A percentile compares a stretch with the other conserved stretches of the same genome.
These are phyloP conservation scores for Fusarium veterinarium DNA, from an alignment of 2,329 filamentous ascomycete species.

Conservation along the genomic window DNA sequence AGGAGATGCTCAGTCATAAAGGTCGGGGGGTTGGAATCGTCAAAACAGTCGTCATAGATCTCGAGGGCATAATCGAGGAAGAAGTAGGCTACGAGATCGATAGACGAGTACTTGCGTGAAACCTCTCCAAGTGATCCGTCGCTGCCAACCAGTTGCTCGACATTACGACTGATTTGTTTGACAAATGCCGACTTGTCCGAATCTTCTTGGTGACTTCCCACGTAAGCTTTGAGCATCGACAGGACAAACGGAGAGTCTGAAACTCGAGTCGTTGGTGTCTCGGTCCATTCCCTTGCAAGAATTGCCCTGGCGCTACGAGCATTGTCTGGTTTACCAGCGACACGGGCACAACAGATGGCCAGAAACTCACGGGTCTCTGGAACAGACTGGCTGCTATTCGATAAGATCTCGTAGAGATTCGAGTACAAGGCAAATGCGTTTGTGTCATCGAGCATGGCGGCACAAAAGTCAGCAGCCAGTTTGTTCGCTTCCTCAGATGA, in stretches of 20 bases:
- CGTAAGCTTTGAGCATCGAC: slow-evolving; percentile 31
- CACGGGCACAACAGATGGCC: slow-evolving; percentile 36
- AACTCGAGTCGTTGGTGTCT: background rate
- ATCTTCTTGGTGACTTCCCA: slow-evolving; percentile 26
- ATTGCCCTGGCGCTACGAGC: slow-evolving; percentile 23
- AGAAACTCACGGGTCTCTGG: slow-evolving; percentile 20
- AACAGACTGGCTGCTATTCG: background rate
- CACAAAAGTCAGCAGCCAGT: slow-evolving; percentile 44
- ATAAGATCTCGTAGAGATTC: slow-evolving; percentile 20
- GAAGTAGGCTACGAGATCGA: slow-evolving; percentile 40
- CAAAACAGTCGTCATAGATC: slow-evolving; percentile 30
- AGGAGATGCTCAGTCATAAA: slow-evolving; percentile 31
- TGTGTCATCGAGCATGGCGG: slow-evolving; percentile 41
- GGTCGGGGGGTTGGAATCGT: background rate
- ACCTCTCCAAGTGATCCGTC: slow-evolving; percentile 18
- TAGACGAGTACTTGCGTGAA: slow-evolving; percentile 22
- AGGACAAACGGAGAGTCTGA: slow-evolving; percentile 26
- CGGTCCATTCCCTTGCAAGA: slow-evolving; percentile 13
- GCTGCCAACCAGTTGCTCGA: slow-evolving; percentile 16
- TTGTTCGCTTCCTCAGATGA: slow-evolving; percentile 32
- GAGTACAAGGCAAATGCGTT: slow-evolving; percentile 39
- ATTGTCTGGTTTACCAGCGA: slow-evolving; percentile 33
- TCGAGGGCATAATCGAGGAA: slow-evolving; percentile 36
- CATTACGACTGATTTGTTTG: slow-evolving; percentile 9
- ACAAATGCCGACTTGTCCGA: background rate